Evolutionary conservation across 768 basidiomycete genomes (phyloP), one percentile per base, ranked within the genome.

Genomic region (Hemileccinum rubropunctum): DNA sequence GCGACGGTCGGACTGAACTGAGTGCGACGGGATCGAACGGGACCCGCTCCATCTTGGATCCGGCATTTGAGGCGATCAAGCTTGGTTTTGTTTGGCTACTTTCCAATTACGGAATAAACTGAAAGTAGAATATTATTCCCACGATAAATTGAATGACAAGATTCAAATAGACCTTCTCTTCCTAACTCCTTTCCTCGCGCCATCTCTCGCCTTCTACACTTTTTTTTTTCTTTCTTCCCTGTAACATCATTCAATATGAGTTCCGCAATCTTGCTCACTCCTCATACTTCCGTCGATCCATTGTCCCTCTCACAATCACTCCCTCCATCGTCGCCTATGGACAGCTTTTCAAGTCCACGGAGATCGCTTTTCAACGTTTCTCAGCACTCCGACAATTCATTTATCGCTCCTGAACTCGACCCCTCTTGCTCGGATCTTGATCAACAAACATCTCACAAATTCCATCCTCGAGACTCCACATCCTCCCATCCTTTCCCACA

Each of bases 361-460:
- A 39, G 18, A 11, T 21, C 45, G 0, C 41, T 40, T 20, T 57
- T 56, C 40, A 27, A 17, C 36, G 2, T 15, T 13, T 38, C 47
- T 4, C 54, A 51, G 1, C 33, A 11, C 48, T 4, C 45, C 3
- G 48, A 21, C n/a, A 43, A 61, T 47, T 40, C 14, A 9, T 35
- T 27, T 1, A 45, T 51, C 18, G 4, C 18, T 1, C 38, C 48
- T 4, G 42, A 42, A 0, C 18, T 21, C 14, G 52, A 43, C 27
- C 28, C 54, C 32, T 56, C 57, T 26, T 26, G 2, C 2, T 43
- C 65, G 53, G 66, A 67, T 63, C 67, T 61, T 52, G 59, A 63
- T 53, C 68, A 68, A 6, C 58, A 61, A 23, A 10, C 34, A 2
- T 62, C 65, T 0, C 60, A 54, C 14, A 57, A 37, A 27, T 21